Evolutionary conservation across 768 basidiomycete genomes (phyloP).

Genomic region (Russula earlei): DNA sequence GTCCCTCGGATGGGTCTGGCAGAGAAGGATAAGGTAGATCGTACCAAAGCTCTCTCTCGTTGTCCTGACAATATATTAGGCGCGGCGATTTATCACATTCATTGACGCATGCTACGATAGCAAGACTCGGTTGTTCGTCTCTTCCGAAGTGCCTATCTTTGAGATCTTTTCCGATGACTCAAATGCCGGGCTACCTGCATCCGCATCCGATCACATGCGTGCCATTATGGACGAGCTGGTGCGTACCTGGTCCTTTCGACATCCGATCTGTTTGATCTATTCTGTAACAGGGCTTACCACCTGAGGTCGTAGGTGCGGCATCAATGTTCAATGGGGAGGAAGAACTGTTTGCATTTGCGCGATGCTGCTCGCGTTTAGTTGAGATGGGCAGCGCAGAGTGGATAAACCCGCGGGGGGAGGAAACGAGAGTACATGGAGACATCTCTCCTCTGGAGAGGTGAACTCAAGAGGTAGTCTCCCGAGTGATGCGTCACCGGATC

Average conservation of each 20-base stretch:
- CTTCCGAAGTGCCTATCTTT: constrained; percentile 87
- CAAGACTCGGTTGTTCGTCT: constrained; percentile 87
- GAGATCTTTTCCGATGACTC: constrained; percentile 78
- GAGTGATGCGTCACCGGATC: too few species aligned
- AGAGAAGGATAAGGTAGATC: constrained; percentile 72
- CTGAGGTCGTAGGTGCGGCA: constrained; percentile 66
- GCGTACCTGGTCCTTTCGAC: not conserved
- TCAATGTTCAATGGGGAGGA: constrained; percentile 96
- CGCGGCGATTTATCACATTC: constrained; percentile 93
- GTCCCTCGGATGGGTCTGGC: constrained; percentile 83
- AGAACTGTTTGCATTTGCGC: constrained; percentile 93
- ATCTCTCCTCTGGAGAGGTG: too few species aligned
- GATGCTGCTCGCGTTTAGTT: constrained; percentile 80
- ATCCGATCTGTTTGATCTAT: not conserved
- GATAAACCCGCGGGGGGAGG: constrained; percentile 39
- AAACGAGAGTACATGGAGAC: not conserved
- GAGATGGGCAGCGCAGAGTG: constrained; percentile 90
- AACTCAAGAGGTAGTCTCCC: too few species aligned
- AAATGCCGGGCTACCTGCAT: constrained; percentile 28
- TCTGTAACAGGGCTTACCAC: constrained; percentile 56
- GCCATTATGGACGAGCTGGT: constrained; percentile 96
- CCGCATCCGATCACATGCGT: constrained; percentile 78
- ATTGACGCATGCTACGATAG: constrained; percentile 95
- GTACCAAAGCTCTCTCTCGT: not conserved
- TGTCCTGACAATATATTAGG: constrained; percentile 34